Evolutionary conservation across 371 early-diverging fungal species (phyloP).

Genomic region (Mortierella sp.): DNA sequence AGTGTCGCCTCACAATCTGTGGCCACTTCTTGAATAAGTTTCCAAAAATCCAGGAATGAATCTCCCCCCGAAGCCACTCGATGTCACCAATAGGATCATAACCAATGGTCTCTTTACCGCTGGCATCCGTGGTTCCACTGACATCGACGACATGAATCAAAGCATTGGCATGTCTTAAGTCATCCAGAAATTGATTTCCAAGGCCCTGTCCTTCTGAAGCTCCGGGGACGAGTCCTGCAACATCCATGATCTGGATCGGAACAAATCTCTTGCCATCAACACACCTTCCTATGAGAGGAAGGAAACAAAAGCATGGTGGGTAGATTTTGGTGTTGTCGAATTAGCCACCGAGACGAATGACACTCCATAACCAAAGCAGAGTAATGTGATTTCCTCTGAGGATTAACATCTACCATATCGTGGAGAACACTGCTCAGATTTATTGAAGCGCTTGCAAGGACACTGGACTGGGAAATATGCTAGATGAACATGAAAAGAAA

Average conservation of each 20-base stretch:
- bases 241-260: constrained; percentile 84
- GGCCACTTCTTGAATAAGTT: constrained; percentile 77
- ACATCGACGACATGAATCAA: constrained; percentile 88
- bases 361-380: no score
- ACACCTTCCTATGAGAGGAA: constrained; percentile 61
- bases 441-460: constrained; percentile 71
- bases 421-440: constrained; percentile 68
- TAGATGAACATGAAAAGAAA: constrained; percentile 19
- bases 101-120: constrained; percentile 79
- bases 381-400: neutral
- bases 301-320: neutral
- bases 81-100: constrained; percentile 87
- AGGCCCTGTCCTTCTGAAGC: constrained; percentile 79
- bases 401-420: constrained; percentile 64
- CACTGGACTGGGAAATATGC: constrained; percentile 78
- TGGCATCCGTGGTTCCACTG: constrained; percentile 81
- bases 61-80: constrained; percentile 79
- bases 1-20: constrained; percentile 72
- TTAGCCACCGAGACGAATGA: no score
- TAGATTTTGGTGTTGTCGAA: neutral
- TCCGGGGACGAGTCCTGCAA: constrained; percentile 86
- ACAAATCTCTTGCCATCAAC: constrained; percentile 70
- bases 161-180: constrained; percentile 78
- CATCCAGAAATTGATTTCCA: constrained; percentile 85
- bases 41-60: constrained; percentile 77